Conservation (phyloP, 129 eudicot species). For the Solidago caesia region DNA sequence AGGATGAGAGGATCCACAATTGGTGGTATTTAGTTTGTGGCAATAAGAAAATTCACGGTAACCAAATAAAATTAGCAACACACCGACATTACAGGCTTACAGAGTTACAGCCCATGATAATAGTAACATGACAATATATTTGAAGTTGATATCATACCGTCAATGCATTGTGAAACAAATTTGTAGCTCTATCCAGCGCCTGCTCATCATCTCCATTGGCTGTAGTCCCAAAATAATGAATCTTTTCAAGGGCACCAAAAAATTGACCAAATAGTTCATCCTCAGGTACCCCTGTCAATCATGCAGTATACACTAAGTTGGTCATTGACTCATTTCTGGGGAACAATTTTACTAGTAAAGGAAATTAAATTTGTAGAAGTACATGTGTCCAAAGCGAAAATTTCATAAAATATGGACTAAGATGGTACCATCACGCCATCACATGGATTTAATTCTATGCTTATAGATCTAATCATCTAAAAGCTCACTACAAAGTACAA, state of each 20-base stretch:
- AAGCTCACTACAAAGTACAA: no score
- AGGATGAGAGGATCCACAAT: neutral
- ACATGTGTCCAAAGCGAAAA: no score
- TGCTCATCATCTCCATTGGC: slow-evolving; percentile 73
- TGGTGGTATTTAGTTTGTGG: neutral
- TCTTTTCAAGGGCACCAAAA: slow-evolving; percentile 70
- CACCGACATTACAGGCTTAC: neutral
- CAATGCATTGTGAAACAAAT: slow-evolving; percentile 60
- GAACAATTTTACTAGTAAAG: neutral
- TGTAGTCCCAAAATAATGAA: slow-evolving; percentile 57
- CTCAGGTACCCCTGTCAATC: slow-evolving; percentile 45
- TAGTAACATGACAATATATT: neutral
- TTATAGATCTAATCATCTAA: no score
- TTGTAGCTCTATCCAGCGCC: slow-evolving; percentile 71
- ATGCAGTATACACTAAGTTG: slow-evolving; percentile 3
- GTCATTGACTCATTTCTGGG: neutral
- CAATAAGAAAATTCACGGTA: neutral
- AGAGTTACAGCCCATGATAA: neutral
- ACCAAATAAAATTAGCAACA: neutral
- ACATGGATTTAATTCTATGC: no score
- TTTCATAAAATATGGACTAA: no score
- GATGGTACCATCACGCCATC: no score
- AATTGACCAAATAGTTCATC: slow-evolving; percentile 89
- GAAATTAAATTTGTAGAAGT: neutral
- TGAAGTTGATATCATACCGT: slow-evolving; percentile 42